Evolutionary conservation across 108 stramenopile species (phyloP), one percentile per base, ranked within the genome.

Genomic region (Skeletonema menzelii): DNA sequence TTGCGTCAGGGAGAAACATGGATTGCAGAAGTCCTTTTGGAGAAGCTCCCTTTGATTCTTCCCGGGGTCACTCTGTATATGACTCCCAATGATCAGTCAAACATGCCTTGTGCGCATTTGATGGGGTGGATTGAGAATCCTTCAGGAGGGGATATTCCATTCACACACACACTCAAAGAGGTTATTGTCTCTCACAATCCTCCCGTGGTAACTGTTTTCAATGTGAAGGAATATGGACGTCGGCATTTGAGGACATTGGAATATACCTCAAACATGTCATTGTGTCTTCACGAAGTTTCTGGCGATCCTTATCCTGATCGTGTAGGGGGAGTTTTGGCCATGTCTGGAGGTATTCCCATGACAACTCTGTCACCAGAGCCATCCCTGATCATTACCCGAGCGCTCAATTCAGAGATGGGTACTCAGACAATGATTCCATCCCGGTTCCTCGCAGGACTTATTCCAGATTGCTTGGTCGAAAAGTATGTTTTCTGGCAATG

Each of bases 401-500:
- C 93, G 10, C 77, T 96, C 53, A 85, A 90, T 71, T 77, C 90
- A 10, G 72, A 89, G 13, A 79, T 97, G 42, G 98, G 97, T 32
- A 82, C 85, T 2, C 95, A 98, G 65, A 91, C 86, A 10, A 89
- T 83, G 28, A 86, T 98, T 56, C 98, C 97, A 5, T 75, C 85
- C 13, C 73, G 97, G 27, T 91, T 97, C 56, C 73, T 99, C 24
- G 91, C 91, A 2, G 99, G 99, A 7, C 76, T 97, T 11, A 58
- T 99, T 12, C 99, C 99, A 22, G 86, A 90, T 46, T 88, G 92
- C 10, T 83, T 99, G 28, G 85, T 98, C n/a, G 97, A 97, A 22
- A 88, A 85, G 63, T 98, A 98, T 69, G 56, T 91, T 20, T 98
- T 98, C 73, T 99, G 99, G 99, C 98, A 98, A 63, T 92, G 92